Percentiles rank a stretch among this genome's conserved stretches.
Evolutionary conservation across 768 basidiomycete species (phyloP).

Genomic region (Tricholoma terreum): DNA sequence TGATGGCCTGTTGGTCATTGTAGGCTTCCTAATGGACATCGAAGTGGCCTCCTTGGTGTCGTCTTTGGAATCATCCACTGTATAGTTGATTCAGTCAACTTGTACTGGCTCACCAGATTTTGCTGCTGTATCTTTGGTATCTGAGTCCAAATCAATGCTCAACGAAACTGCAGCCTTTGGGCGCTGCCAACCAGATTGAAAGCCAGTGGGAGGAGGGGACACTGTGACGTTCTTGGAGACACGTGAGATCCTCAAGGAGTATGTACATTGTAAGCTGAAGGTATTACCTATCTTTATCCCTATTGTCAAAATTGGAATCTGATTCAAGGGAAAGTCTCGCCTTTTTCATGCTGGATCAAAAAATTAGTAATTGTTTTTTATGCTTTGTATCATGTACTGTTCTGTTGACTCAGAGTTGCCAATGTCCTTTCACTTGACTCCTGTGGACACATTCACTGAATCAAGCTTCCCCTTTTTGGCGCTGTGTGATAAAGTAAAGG

Average conservation of each 20-base stretch:
- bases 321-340: background rate
- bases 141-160: too few species aligned
- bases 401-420: background rate
- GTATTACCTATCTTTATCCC: background rate
- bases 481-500: background rate
- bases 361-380: background rate
- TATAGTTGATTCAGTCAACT: background rate
- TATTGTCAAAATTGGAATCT: background rate
- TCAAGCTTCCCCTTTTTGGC: background rate
- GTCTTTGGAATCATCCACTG: background rate
- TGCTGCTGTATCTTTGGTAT: too few species aligned
- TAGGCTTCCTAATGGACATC: background rate
- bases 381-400: background rate
- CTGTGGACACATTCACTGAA: background rate
- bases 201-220: background rate
- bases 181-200: background rate
- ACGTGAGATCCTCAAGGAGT: background rate
- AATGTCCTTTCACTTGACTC: background rate
- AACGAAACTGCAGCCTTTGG: background rate
- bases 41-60: background rate
- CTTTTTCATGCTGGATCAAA: background rate
- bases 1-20: background rate
- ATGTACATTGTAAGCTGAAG: background rate
- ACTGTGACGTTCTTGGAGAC: background rate
- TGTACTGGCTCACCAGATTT: too few species aligned